Base-by-base conservation (phyloP, 1,139 yeast genomes). In the Suhomyces maxii region DNA sequence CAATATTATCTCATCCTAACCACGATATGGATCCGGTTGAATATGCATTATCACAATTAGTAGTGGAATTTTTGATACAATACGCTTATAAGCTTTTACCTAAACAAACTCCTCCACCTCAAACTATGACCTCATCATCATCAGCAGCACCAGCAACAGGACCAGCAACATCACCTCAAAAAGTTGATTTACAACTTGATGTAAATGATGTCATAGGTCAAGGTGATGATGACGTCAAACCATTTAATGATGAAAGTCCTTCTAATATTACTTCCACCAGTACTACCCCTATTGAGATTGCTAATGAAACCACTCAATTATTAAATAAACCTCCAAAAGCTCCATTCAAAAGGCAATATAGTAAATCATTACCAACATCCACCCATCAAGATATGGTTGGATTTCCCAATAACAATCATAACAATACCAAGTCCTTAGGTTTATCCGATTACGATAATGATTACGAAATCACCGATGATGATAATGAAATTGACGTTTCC, bases 11-110 rank as follows among this genome's bases (percentile, higher is more conserved):
- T 2, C 98, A 93, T 63, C 97, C 97, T 7, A 80, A 77, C 56
- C 98, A 93, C 64, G 97, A 90, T 63, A 81, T 91, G 83, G 82
- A 86, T 42, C 97, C 98, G 1, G 86, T 83, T 34, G 97, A 93
- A 64, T 91, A 91, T 67, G 95, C 89, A 18, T 71, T 90, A 33
- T 88, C 96, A 2, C 89, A 93, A 56, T 77, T 84, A 9, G 97
- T 89, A 28, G 86, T 93, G 31, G 96, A 91, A 61, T 90, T 93
- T 56, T 77, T 93, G 68, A 88, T 93, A 48, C 93, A 86, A 55
- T 90, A 91, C 61, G 86, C 93, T 26, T 86, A 86, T 64, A 84
- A 84, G 64, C 73, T 90, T 45, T 69, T 89, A 49, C 90, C 93
- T 9, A 67, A 64, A 47, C 71, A 68, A 37, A 54, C 52, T 28